A percentile compares a stretch with the other conserved stretches of the same genome.
These are phyloP conservation scores for Botrytis galanthina DNA, from an alignment of 2,329 filamentous ascomycete genomes.

Conservation along the genomic window DNA sequence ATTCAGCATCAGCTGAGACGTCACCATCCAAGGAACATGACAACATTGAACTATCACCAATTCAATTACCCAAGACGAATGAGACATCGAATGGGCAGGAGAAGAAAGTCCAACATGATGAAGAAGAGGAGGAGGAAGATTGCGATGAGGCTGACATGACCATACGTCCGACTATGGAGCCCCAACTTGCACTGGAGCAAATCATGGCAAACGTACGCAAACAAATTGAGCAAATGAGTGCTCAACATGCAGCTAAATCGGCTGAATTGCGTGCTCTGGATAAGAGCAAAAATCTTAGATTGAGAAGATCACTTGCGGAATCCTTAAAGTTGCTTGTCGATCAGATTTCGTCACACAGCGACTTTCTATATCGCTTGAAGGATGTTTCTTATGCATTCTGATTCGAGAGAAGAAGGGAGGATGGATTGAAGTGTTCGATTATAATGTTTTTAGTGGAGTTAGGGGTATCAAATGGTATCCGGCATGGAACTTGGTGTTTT, in stretches of 20 bases:
- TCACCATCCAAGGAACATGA: background rate
- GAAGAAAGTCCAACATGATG: background rate
- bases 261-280: conserved; percentile 5
- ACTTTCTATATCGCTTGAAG: conserved; percentile 14
- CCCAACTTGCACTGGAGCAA: conserved; percentile 3
- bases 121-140: background rate
- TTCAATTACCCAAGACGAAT: background rate
- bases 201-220: conserved; percentile 9
- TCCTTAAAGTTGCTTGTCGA: conserved; percentile 12
- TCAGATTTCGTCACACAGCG: conserved; percentile 13
- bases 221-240: conserved; percentile 8
- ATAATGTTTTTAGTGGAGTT: background rate
- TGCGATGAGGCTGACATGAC: conserved; percentile 1
- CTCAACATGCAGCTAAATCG: conserved; percentile 11
- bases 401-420: background rate
- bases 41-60: background rate
- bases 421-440: background rate
- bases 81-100: background rate
- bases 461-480: background rate
- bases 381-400: conserved; percentile 13
- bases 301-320: conserved; percentile 16
- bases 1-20: background rate
- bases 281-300: conserved; percentile 14
- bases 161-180: conserved; percentile 12
- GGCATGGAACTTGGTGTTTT: background rate